Conservation (phyloP, 1,284 basidiomycete genomes). For the Ceratobasidium sp. region DNA sequence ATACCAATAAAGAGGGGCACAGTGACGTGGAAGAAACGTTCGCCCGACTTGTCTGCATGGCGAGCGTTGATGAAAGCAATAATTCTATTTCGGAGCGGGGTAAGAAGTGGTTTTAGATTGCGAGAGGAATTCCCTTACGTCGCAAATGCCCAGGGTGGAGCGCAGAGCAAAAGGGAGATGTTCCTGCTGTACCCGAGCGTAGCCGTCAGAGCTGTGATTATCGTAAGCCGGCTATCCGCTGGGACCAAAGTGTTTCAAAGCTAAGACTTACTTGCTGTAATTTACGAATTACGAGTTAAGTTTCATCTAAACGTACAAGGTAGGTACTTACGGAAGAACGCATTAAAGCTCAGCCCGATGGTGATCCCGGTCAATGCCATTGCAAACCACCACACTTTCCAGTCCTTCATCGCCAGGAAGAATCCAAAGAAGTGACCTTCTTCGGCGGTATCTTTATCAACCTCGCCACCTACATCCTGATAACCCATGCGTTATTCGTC, state of each 20-base stretch:
- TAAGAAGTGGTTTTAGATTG: constrained; percentile 49
- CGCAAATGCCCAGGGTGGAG: constrained; percentile 82
- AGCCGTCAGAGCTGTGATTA: constrained; percentile 56
- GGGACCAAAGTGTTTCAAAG: not conserved
- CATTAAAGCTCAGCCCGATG: constrained; percentile 76
- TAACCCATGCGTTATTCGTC: constrained; percentile 51
- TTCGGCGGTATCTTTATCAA: constrained; percentile 56
- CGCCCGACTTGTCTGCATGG: constrained; percentile 77
- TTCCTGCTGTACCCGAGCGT: constrained; percentile 75
- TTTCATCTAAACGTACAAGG: not conserved
- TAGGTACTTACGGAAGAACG: constrained; percentile 67
- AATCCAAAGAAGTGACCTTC: constrained; percentile 63
- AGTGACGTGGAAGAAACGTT: constrained; percentile 75
- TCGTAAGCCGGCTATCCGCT: not conserved
- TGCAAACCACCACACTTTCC: constrained; percentile 79
- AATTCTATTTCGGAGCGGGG: constrained; percentile 57
- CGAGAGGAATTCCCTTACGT: constrained; percentile 60
- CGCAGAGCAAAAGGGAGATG: constrained; percentile 77
- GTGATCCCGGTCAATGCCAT: constrained; percentile 68
- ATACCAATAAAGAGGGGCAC: constrained; percentile 71
- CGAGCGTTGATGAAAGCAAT: constrained; percentile 55
- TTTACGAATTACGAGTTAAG: not conserved
- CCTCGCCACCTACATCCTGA: constrained; percentile 64
- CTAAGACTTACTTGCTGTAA: constrained; percentile 8
- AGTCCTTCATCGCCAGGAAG: constrained; percentile 72